These are phyloP conservation scores for Cucurbita moschata DNA, from an alignment of 306 rosid genomes.

Conservation along the genomic window DNA sequence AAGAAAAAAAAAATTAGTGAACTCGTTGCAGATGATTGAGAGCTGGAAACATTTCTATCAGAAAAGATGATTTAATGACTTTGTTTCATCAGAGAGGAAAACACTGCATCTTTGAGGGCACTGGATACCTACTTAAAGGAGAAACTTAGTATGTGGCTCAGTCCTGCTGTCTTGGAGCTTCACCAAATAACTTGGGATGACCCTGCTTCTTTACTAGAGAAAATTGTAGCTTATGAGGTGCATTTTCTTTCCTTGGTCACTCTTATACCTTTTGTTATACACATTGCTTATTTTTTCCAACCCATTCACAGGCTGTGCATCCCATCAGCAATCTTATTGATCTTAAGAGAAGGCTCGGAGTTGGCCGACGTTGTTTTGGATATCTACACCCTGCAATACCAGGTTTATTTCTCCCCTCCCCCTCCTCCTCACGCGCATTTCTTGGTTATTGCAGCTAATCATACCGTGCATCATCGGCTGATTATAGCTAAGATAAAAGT, in stretches of 20 bases:
- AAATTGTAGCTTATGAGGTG: slow-evolving; percentile 95
- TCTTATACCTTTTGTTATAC: slow-evolving; percentile 1
- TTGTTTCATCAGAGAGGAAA: slow-evolving; percentile 49
- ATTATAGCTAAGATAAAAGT: not conserved
- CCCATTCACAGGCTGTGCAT: slow-evolving; percentile 70
- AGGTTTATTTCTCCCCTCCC: slow-evolving; percentile 21
- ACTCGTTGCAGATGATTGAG: not conserved
- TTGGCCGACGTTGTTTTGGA: slow-evolving; percentile 91
- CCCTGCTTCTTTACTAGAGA: slow-evolving; percentile 92
- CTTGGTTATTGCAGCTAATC: not conserved
- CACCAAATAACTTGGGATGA: slow-evolving; percentile 96
- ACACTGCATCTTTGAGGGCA: slow-evolving; percentile 60
- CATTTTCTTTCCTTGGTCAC: slow-evolving; percentile 10
- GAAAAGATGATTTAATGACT: slow-evolving; percentile 4
- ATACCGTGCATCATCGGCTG: not conserved
- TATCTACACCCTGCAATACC: slow-evolving; percentile 91
- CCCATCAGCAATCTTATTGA: slow-evolving; percentile 94
- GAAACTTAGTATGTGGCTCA: slow-evolving; percentile 77
- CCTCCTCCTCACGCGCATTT: not conserved
- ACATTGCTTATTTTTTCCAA: slow-evolving; percentile 3
- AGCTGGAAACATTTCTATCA: not conserved
- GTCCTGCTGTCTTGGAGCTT: slow-evolving; percentile 95
- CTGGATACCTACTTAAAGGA: slow-evolving; percentile 80
- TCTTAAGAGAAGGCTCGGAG: slow-evolving; percentile 96
- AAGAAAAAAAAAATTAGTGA: not conserved